Evolutionary conservation across 2,329 filamentous ascomycete species (phyloP), one percentile per base, ranked within the genome.

Genomic region (Rugonectria rugulosa): DNA sequence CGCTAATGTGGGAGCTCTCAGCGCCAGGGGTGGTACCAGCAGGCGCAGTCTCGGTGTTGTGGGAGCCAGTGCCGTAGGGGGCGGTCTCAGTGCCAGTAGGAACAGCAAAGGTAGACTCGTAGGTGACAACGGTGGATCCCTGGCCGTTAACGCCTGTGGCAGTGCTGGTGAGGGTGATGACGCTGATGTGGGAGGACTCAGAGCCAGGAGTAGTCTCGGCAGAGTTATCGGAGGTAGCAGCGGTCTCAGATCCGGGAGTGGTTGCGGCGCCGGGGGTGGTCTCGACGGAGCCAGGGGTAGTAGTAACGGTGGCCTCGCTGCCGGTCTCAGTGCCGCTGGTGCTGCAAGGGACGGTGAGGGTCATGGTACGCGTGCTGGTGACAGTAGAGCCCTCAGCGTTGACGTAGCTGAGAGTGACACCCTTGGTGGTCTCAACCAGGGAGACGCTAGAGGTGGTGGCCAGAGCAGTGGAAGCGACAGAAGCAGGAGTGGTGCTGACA

Each of bases 381-480:
- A 50, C 8, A 11, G 48, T 43, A 12, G 58, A 54, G 19, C 54
- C 58, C 42, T 57, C 46, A 41, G 56, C 40, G 27, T 55, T 37
- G 44, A 56, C 43, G 12, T 55, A 48, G 24, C 48, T 59, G 14
- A 60, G 44, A 14, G 52, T 53, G 19, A 53, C 37, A 19, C 29
- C 50, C 21, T 49, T 32, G 36, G 60, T 63, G 14, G 61, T 66
- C 37, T 63, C 60, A 31, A 41, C 62, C 42, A 49, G 55, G 11
- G 49, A 41, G 19, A 53, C 60, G 14, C 43, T 58, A 38, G 57
- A 55, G 11, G 64, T 61, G 10, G 49, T 56, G 42, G 53, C 56
- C 2, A 54, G 44, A 31, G 61, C 44, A 11, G 60, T 50, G 17
- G 51, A 45, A 6, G 41, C 52, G 53, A 56, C 48, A 29, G 61